Evolutionary conservation across 495 filamentous ascomycete species (phyloP).

Genomic region (Talaromyces thailandensis): DNA sequence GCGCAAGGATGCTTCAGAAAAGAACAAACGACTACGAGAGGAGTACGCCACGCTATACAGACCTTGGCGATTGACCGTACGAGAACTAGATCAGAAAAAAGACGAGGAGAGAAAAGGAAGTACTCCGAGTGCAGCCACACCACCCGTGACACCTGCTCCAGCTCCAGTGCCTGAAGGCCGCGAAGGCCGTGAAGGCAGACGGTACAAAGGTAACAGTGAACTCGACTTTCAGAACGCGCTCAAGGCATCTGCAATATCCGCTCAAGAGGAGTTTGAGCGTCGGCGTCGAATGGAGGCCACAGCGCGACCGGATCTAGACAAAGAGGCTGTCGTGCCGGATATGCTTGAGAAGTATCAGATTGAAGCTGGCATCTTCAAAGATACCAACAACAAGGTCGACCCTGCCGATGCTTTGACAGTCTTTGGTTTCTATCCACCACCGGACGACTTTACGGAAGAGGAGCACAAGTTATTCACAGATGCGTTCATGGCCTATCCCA

Average conservation of each 20-base stretch:
- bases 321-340: constrained; percentile 76
- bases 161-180: constrained; percentile 36
- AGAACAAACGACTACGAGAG: constrained; percentile 31
- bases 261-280: constrained; percentile 63
- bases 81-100: constrained; percentile 55
- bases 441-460: constrained; percentile 74
- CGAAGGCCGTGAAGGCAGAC: constrained; percentile 46
- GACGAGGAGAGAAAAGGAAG: constrained; percentile 42
- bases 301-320: constrained; percentile 65
- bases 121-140: constrained; percentile 43
- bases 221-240: constrained; percentile 70
- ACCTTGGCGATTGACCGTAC: constrained; percentile 36
- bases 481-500: constrained; percentile 70
- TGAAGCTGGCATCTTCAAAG: constrained; percentile 49
- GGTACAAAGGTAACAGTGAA: constrained; percentile 60
- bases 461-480: constrained; percentile 74
- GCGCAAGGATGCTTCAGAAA: constrained; percentile 31
- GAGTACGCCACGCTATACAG: constrained; percentile 37
- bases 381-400: constrained; percentile 63
- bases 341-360: constrained; percentile 54
- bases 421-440: constrained; percentile 65
- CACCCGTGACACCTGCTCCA: constrained; percentile 22
- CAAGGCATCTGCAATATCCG: constrained; percentile 66
- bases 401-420: constrained; percentile 55
- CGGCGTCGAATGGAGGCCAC: constrained; percentile 56